Evolutionary conservation across 768 basidiomycete genomes (phyloP).

Genomic region (Omphalotus guepiniiformis): DNA sequence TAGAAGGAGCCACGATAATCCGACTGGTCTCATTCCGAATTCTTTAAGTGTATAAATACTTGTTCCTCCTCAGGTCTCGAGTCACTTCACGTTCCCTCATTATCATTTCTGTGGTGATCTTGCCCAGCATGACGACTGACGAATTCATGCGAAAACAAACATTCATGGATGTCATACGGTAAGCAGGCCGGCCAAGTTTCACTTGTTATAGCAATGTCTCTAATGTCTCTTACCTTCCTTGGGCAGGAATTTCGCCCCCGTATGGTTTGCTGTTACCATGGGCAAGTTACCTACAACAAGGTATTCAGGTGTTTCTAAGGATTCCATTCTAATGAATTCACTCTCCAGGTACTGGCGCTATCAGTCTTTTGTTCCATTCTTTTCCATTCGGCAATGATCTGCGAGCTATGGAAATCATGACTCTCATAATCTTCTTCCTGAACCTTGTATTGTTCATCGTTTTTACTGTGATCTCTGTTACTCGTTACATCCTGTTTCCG

Average conservation of each 20-base stretch:
- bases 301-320: neutral
- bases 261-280: conserved; percentile 42
- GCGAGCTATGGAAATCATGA: conserved; percentile 34
- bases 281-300: conserved; percentile 22
- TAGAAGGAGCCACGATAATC: neutral
- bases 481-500: conserved; percentile 53
- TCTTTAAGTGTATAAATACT: no score
- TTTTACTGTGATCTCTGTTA: conserved; percentile 39
- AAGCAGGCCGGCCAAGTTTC: conserved; percentile 10
- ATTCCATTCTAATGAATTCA: neutral
- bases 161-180: conserved; percentile 7
- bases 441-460: conserved; percentile 51
- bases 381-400: conserved; percentile 52
- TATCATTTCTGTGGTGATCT: no score
- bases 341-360: conserved; percentile 38
- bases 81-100: no score
- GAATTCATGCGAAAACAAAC: conserved; percentile 3
- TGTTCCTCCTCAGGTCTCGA: no score
- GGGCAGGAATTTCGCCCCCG: conserved; percentile 35
- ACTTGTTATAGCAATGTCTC: no score
- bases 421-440: conserved; percentile 53
- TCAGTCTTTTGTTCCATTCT: conserved; percentile 51
- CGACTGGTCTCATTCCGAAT: no score
- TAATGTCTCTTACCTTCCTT: conserved; percentile 2
- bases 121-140: neutral